Evolutionary conservation across 2,329 filamentous ascomycete genomes (phyloP).

Genomic region (Aspergillus sp.): DNA sequence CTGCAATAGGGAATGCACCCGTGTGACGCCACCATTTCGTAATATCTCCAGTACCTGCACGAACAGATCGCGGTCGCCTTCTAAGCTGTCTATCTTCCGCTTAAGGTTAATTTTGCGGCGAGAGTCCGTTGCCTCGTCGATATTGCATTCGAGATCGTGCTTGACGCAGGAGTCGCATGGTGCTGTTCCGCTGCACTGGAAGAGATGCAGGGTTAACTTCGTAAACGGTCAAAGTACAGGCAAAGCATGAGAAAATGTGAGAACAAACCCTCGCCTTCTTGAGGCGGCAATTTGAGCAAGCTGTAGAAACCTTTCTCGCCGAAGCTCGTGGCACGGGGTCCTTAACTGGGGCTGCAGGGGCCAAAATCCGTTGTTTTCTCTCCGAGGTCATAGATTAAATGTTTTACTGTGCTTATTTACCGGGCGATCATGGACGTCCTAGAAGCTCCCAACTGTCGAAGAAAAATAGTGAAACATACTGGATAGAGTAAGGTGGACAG

Average conservation of each 20-base stretch:
- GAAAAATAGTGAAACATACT: neutral
- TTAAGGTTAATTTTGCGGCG: slow-evolving; percentile 27
- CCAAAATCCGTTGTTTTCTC: neutral
- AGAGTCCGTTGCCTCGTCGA: slow-evolving; percentile 26
- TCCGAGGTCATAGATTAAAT: neutral
- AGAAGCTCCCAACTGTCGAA: neutral
- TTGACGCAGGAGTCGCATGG: slow-evolving; percentile 27
- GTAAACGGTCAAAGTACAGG: neutral
- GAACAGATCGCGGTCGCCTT: slow-evolving; percentile 25
- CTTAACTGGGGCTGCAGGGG: neutral
- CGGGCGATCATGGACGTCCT: neutral
- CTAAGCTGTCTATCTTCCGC: slow-evolving; percentile 26
- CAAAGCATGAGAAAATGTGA: neutral
- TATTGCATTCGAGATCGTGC: slow-evolving; percentile 23
- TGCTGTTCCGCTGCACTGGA: slow-evolving; percentile 29
- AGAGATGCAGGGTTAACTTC: slow-evolving; percentile 15
- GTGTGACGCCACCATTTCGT: slow-evolving; percentile 16
- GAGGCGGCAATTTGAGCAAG: neutral
- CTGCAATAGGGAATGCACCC: slow-evolving; percentile 20
- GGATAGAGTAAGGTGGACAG: neutral
- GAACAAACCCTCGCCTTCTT: neutral
- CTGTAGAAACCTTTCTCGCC: neutral
- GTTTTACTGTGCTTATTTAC: neutral
- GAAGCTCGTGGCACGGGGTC: neutral
- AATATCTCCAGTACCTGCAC: slow-evolving; percentile 23